A percentile compares a stretch with the other conserved stretches of the same genome.
These are phyloP conservation scores for Cutaneotrichosporon cavernicola DNA, from an alignment of 1,284 basidiomycete species.

Conservation along the genomic window DNA sequence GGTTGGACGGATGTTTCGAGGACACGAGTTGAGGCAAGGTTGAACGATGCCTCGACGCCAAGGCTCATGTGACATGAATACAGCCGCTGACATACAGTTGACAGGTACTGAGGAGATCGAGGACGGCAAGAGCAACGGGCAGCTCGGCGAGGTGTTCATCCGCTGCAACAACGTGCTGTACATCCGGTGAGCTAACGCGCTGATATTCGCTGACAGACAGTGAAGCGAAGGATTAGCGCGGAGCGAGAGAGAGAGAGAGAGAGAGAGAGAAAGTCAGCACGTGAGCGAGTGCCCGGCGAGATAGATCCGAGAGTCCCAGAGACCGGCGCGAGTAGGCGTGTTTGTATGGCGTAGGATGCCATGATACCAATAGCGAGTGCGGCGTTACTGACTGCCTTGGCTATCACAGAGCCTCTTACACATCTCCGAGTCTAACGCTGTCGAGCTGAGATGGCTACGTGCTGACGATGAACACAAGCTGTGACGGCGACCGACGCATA, in stretches of 20 bases:
- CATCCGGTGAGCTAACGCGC: constrained; percentile 57
- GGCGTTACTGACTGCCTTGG: neutral
- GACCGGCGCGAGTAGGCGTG: neutral
- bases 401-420: neutral
- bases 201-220: constrained; percentile 24
- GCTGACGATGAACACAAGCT: too few relatives aligned
- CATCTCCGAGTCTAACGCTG: neutral
- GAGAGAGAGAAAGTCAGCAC: too few relatives aligned
- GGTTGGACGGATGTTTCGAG: too few relatives aligned
- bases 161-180: constrained; percentile 94
- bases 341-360: constrained; percentile 14
- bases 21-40: neutral
- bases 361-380: constrained; percentile 17
- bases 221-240: constrained; percentile 40
- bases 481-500: too few relatives aligned
- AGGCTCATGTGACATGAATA: neutral
- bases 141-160: constrained; percentile 97
- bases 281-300: neutral
- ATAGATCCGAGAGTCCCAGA: neutral
- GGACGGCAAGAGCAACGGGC: constrained; percentile 91
- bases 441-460: neutral
- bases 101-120: constrained; percentile 99
- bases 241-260: neutral
- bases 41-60: neutral
- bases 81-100: constrained; percentile 60